Evolutionary conservation across 768 basidiomycete species (phyloP), one percentile per base, ranked within the genome.

Genomic region (Xerocomellus intermedius): DNA sequence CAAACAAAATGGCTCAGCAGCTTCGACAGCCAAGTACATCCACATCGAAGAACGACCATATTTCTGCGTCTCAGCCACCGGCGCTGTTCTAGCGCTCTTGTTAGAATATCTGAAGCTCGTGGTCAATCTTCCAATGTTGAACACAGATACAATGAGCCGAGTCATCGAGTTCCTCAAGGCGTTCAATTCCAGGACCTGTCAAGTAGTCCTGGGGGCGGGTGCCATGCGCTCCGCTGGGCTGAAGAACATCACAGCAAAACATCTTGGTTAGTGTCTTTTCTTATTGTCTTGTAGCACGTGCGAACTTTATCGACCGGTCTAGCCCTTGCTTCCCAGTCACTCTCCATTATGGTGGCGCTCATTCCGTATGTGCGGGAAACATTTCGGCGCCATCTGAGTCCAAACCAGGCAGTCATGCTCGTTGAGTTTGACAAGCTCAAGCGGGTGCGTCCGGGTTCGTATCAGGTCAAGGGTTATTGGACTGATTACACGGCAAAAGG

Each of bases 381-480:
- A 7, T 92, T 98, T 71, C 81, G 97, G 45, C 81, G 97, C 58
- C 96, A 98, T 76, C 80, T 99, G 30, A 95, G 85, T 69, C 83
- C 88, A 54, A 95, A 94, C 72, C 94, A 98, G 73, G 93, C 94
- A 13, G 93, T 98, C 44, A 95, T 98, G 86, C 77, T 98, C 36
- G 84, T 95, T 17, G 97, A 98, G 73, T 99, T 98, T 69, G 97
- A 99, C 75, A 98, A 96, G 76, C 82, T 98, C 54, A 98, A 96
- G 75, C 82, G 96, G 76, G 92, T 93, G 62, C 60, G 88, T 75
- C n/a, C 44, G 37, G 48, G 54, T 56, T 59, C 43, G 45, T 41
- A 21, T 48, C 33, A 24, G 50, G 36, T 26, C 16, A 42, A 41
- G 30, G 46, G 41, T 24, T 51, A 45, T 49, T 38, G 22, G 44